Base-by-base conservation (phyloP, 78 protist genomes). In the slime mould (Dictyostelium discoideum) region DNA sequence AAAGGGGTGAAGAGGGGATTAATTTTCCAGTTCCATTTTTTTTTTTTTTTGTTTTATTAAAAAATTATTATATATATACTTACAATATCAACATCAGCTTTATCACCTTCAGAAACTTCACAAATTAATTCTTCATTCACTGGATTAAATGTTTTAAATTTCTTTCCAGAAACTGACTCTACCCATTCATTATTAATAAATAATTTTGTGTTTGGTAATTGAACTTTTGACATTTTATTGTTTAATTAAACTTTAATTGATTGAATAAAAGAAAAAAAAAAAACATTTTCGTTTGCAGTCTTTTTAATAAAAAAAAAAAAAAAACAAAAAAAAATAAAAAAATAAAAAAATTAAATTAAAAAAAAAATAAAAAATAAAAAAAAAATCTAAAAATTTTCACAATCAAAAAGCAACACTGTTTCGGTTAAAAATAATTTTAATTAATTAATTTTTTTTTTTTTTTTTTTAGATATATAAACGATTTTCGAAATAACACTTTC, bases 71-170 rank as follows among this genome's bases (percentile, higher is more conserved):
- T 42, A 42, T 5, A 5, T 42, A 7, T 7, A 44, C 8, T 7
- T 2, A 44, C 4, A 44, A 44, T 29, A 87, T 97, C 97, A 24
- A 97, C 95, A 85, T 97, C 98, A 20, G 5, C 87, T 40, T 76
- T 14, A 42, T 4, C 8, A 48, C 95, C 98, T 54, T 96, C 97
- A 39, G 94, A 54, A 22, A 97, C 89, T 48, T 85, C 86, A 78
- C 96, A 85, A 40, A 97, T 97, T n/a, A 84, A 63, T 42, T 85
- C 44, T 20, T 63, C 98, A 48, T 85, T 96, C 0, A 94, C 42
- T 50, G 98, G 98, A 40, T 95, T 87, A 44, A 74, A 10, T 18
- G 96, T 84, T 32, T 85, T 60, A 3, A 89, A 80, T 4, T 48
- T 42, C 44, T 89, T 89, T 3, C 48, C 48, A 13, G 24, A 13